Evolutionary conservation across 78 protist genomes (phyloP).

Genomic region (Dictyostelium citrinum): DNA sequence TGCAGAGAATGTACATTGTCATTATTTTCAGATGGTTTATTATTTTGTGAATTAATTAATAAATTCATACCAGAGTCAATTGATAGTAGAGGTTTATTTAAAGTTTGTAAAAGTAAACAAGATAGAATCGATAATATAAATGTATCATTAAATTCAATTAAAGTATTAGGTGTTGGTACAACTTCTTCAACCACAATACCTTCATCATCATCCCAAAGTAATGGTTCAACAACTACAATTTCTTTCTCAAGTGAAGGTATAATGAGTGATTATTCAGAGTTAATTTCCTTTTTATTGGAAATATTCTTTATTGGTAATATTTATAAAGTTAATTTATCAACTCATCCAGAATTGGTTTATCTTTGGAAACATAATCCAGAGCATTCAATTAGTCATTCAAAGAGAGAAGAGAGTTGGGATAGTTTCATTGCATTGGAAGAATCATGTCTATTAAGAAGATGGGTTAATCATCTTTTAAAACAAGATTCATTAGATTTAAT

Average conservation of each 20-base stretch:
- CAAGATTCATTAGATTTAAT: neutral
- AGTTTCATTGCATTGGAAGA: conserved; percentile 44
- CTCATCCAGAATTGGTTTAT: conserved; percentile 56
- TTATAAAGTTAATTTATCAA: neutral
- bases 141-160: conserved; percentile 15
- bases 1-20: neutral
- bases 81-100: conserved; percentile 43
- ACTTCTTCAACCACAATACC: neutral
- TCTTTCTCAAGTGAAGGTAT: neutral
- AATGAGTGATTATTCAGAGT: neutral
- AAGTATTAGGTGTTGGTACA: neutral
- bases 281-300: conserved; percentile 17
- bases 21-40: conserved; percentile 26
- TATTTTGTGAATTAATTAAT: conserved; percentile 47
- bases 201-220: neutral
- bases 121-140: neutral
- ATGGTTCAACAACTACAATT: neutral
- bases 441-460: neutral
- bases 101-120: neutral
- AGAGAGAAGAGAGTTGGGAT: conserved; percentile 55
- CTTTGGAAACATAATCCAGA: conserved; percentile 62
- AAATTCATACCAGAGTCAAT: conserved; percentile 32
- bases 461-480: conserved; percentile 56
- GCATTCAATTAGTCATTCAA: neutral
- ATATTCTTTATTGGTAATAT: conserved; percentile 30